Base-by-base conservation (phyloP, 2,329 filamentous ascomycete genomes). In the Clarireedia paspali region DNA sequence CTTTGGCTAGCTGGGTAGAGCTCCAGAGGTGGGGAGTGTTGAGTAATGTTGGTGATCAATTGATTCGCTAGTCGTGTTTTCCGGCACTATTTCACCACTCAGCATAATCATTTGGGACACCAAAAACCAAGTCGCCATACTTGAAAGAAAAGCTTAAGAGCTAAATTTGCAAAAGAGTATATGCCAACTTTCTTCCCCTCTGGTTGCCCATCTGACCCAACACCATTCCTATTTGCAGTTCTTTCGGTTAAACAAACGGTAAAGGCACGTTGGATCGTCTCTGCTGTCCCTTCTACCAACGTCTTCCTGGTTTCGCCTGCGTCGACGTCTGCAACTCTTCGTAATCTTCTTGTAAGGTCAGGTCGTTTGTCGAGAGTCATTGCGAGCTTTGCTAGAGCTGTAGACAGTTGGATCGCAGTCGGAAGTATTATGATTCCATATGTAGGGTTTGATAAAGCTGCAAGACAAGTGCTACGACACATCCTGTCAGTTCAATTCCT, bases 131-230 rank as follows among this genome's bases (percentile, higher is more conserved):
- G 54, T 24, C 26, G 17, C 68, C 77, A 47, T 75, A 87, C 85
- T 63, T 90, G 88, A 67, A 95, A 95, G 6, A 96, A 78, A 3
- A 96, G 81, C 70, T 91, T 92, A 49, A 96, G 74, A 39, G 91
- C 94, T 24, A 96, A 80, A 67, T 96, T 96, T 58, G 91, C 91
- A 72, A 95, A 91, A 57, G 89, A 84, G 73, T 96, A 96, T 60
- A 96, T 91, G 45, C 89, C 91, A 10, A 87, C 74, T 67, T 92
- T 90, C 69, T 91, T 95, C 54, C 91, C 90, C 64, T 91, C 87
- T 0, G 90, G 89, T 58, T 77, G 81, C 20, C 82, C 83, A 62
- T 80, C 80, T 56, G 68, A 70, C 6, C 66, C 64, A 26, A 80
- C 71, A 0, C 77, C 76, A 14, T 75, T 74, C 12, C 82, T 77